phyloP scores from a whole-genome alignment of 306 rosid species.

The Cucumis hystrix region DNA sequence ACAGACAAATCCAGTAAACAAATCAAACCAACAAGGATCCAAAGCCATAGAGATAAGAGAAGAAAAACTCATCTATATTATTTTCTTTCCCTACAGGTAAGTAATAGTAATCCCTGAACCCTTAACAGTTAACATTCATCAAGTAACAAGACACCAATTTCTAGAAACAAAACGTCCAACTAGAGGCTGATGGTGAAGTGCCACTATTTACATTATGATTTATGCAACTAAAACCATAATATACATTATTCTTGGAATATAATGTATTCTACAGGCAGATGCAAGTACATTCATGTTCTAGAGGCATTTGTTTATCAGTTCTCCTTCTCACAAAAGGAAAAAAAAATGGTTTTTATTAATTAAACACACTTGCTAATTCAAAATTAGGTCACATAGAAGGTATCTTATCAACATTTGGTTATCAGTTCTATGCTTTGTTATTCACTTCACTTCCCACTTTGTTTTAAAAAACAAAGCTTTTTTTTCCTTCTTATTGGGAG shows the following conservation, averaged over 20 bases:
- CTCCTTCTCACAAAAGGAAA: background rate
- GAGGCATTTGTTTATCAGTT: background rate
- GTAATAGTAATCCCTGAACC: background rate
- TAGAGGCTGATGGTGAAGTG: background rate
- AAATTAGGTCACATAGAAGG: background rate
- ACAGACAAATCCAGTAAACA: background rate
- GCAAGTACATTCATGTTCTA: background rate
- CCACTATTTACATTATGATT: background rate
- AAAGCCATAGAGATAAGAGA: background rate
- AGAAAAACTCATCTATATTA: background rate
- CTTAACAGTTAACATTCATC: background rate
- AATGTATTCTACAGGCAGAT: background rate
- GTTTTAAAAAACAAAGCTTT: too few species aligned
- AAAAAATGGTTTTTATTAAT: background rate
- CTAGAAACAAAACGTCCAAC: background rate
- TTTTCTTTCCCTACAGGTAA: background rate
- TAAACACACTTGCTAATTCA: background rate
- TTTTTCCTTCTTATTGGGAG: too few species aligned
- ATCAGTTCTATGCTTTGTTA: too few species aligned
- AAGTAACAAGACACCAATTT: background rate
- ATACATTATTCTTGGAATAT: background rate
- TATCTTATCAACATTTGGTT: background rate
- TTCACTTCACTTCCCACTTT: too few species aligned
- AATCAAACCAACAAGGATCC: background rate
- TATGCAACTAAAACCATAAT: background rate